Evolutionary conservation across 441 rosid species (phyloP).

Genomic region (Corymbia calophylla): DNA sequence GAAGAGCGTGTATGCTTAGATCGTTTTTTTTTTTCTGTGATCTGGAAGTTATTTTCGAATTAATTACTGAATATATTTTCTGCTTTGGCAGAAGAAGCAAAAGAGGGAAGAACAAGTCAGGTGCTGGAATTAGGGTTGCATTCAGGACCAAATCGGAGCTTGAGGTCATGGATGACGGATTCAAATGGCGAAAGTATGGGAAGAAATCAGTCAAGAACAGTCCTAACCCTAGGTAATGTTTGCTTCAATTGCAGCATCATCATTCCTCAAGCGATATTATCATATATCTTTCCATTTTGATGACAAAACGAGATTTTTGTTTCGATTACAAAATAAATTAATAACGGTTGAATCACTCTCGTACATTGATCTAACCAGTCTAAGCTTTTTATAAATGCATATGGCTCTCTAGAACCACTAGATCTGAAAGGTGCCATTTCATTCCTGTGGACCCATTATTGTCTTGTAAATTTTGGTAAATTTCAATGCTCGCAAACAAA

Average conservation of each 20-base stretch:
- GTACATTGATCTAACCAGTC: neutral
- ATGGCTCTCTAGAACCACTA: neutral
- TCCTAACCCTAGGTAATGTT: slow-evolving; percentile 48
- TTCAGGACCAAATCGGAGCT: slow-evolving; percentile 50
- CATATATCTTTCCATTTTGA: neutral
- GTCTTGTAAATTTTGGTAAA: neutral
- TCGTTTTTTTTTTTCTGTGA: neutral
- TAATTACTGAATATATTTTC: neutral
- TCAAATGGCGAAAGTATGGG: slow-evolving; percentile 68
- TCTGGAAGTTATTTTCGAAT: neutral
- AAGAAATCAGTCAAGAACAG: slow-evolving; percentile 63
- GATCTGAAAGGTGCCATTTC: neutral
- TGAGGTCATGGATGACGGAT: slow-evolving; percentile 66
- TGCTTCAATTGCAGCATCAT: neutral
- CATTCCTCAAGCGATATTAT: neutral
- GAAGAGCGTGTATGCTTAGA: neutral
- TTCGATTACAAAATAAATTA: neutral
- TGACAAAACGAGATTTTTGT: neutral
- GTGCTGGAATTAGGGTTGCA: slow-evolving; percentile 39
- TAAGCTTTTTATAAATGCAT: neutral
- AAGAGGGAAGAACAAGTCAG: slow-evolving; percentile 24
- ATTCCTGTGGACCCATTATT: neutral
- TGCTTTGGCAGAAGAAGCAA: slow-evolving; percentile 22
- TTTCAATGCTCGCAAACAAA: neutral
- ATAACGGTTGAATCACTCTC: neutral